Base-by-base conservation (phyloP, 2,329 filamentous ascomycete genomes). In the Colletotrichum sp. region DNA sequence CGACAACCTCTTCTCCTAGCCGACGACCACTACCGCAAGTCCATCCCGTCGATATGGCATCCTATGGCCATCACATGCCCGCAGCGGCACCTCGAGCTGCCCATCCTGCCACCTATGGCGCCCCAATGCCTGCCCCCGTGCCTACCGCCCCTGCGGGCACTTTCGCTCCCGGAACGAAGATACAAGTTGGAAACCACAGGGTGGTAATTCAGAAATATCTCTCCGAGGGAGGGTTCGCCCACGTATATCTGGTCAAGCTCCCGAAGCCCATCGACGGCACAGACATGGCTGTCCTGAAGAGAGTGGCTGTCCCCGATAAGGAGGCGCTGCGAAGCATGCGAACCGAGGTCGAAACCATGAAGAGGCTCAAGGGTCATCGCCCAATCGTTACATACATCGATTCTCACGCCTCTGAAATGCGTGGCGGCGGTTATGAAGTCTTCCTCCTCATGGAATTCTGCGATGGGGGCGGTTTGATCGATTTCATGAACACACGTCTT, bases 331-430 rank as follows among this genome's bases (percentile, higher is more conserved):
- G 95, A 78, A 96, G 95, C 85, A 99, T 99, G 97, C 93, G 97
- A 85, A 99, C 93, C 79, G 97, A 99, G 89, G 97, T 99, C 80
- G 97, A 99, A 88, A 99, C 97, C 16, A 99, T 99, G 97, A 99
- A 99, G 92, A 96, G 97, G 86, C 90, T 99, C 81, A 98, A 98
- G 89, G 97, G 97, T 73, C 97, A 99, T 90, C 93, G 93, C 78
- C 94, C 97, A 81, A 99, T 99, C 82, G 97, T 99, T 81, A 98
- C 94, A 75, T 99, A 99, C 87, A 96, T 99, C 84, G 97, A 99
- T 88, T 99, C 96, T 79, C 97, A 99, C 86, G 97, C 97, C 49
- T 98, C 96, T 18, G 96, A 99, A 86, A 88, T 99, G 80, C 94
- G 95, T 81, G 95, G 95, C 68, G 96, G 96, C 57, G 97, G 97